Base-by-base conservation (phyloP, 176 grass and related monocot species). In the Lolium rigidum region DNA sequence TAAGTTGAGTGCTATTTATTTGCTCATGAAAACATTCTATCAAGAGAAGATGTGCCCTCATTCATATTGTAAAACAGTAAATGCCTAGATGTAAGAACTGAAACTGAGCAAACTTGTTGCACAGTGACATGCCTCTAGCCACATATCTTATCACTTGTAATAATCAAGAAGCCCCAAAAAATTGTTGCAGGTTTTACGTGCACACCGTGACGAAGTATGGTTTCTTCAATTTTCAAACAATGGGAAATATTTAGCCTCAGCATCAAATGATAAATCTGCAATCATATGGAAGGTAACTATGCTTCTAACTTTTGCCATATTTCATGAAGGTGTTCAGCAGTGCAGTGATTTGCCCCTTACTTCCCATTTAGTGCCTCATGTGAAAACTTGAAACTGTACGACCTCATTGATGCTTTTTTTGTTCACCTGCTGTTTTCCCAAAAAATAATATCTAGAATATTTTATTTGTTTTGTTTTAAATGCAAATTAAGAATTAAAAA, bases 201-300 rank as follows among this genome's bases (percentile, higher is more conserved):
- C 80, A 56, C 95, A 98, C 68, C 28, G 28, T 78, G 95, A 95
- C 83, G 95, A 98, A 92, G 95, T 98, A 80, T 98, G 93, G 93
- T 98, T 92, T 87, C 67, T 98, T 84, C 95, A 93, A 39, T 98
- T 98, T 86, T 95, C 95, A 84, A 95, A 95, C 78, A 87, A 90
- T 38, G 95, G 95, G 18, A 95, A 92, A 72, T 93, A 90, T 86
- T 87, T 98, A 85, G 95, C 95, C 69, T 95, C 95, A 47, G 82
- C 95, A 39, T 98, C 95, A 46, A 88, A 89, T 78, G 95, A 98
- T 87, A 90, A 82, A 88, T 90, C 95, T 12, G 83, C 93, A 85
- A 95, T 98, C 78, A 90, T 98, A 88, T 98, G 95, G 95, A 93
- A 98, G 95, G 95, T 98, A 98, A 87, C 25, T 79, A 41, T 80